Evolutionary conservation across 495 filamentous ascomycete genomes (phyloP), one percentile per base, ranked within the genome.

Genomic region (Penicillium coffeae): DNA sequence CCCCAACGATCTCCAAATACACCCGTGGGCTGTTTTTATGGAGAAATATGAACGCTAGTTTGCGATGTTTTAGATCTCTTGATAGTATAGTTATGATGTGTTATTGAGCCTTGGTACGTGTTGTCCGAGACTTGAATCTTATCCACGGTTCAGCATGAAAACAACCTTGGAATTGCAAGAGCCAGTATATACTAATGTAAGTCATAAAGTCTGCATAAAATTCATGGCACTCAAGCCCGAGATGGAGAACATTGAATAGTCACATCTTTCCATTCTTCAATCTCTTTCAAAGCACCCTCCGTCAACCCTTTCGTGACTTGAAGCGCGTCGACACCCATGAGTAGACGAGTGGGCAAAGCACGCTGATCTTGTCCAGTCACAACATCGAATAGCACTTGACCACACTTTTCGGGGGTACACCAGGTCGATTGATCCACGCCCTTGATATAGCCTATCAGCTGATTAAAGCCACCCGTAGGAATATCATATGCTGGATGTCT

Each of bases 401-500:
- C 58, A 46, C 60, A 66, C 3, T 42, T 38, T 27, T 61, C 52
- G 8, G 60, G 60, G 27, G 62, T 54, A 22, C 52, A 51, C 54
- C 58, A 66, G 1, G 51, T 53, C 4, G 43, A 43, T 19, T 51
- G 49, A 15, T 10, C 25, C 25, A 10, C 25, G 47, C 38, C n/a
- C 1, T 39, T 37, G 22, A 59, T 34, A 42, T 64, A 60, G 1
- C 32, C 22, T 16, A 58, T 22, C 6, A 66, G 2, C 20, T 54
- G 51, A 9, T 45, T 64, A 12, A 59, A 50, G 0, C 51, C 39
- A 4, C 50, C 48, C 7, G 36, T 21, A 0, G 49, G 44, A 8
- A 41, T 45, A 40, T 64, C 43, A 21, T 62, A 62, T 5, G 61
- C 56, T 2, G 56, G 54, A 45, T 64, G 56, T 38, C 63, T 38